These are phyloP conservation scores for Populus ilicifolia DNA, from an alignment of 345 rosid species.

Conservation along the genomic window DNA sequence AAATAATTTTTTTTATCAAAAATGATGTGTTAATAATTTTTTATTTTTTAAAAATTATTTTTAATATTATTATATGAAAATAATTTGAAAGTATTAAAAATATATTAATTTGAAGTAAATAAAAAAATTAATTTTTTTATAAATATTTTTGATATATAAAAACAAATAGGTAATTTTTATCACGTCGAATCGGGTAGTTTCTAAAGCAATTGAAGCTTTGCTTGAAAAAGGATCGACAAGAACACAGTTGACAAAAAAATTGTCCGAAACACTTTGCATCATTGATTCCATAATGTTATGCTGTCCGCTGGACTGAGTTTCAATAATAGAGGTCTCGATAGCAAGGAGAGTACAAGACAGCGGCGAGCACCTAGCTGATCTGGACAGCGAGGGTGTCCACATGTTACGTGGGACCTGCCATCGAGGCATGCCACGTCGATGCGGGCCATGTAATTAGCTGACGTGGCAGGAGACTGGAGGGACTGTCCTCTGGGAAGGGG, in stretches of 20 bases:
- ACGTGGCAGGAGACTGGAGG: constrained; percentile 23
- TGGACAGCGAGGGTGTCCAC: constrained; percentile 15
- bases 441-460: not conserved
- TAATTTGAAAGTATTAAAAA: no score
- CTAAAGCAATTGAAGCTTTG: no score
- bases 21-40: no score
- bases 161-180: no score
- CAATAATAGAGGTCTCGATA: constrained; percentile 1
- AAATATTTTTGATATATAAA: no score
- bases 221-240: no score
- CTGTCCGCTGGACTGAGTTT: not conserved
- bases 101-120: no score
- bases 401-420: constrained; percentile 13
- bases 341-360: not conserved
- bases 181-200: no score
- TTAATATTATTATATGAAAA: no score
- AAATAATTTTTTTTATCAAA: no score
- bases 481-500: not conserved
- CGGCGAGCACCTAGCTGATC: constrained; percentile 5
- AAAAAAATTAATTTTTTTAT: no score
- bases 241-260: not conserved
- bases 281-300: constrained; percentile 12
- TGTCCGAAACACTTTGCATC: constrained; percentile 13
- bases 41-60: no score
- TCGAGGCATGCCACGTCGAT: constrained; percentile 19